A percentile compares a stretch with the other conserved stretches of the same genome.
Conservation (phyloP, 495 filamentous ascomycete genomes). For the Xylaria venustula region DNA sequence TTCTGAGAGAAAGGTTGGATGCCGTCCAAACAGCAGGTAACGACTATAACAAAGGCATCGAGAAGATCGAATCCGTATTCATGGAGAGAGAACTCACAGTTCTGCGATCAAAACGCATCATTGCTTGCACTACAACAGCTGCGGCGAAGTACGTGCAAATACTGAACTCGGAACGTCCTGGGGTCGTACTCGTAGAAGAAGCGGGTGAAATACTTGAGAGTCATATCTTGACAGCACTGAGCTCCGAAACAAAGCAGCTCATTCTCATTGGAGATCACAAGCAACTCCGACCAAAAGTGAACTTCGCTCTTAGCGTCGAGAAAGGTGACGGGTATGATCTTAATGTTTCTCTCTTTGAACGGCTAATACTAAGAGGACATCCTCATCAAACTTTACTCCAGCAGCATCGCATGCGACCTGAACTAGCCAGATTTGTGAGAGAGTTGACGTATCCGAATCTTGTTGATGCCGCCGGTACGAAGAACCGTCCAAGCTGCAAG, state of each 20-base stretch:
- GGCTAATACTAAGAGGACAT: slow-evolving; percentile 54
- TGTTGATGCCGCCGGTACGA: slow-evolving; percentile 53
- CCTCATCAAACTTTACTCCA: slow-evolving; percentile 53
- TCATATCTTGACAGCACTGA: slow-evolving; percentile 61
- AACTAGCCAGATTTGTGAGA: slow-evolving; percentile 60
- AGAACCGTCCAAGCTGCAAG: slow-evolving; percentile 44
- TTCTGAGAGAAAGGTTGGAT: slow-evolving; percentile 48
- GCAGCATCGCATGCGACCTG: slow-evolving; percentile 68
- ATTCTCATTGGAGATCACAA: slow-evolving; percentile 73
- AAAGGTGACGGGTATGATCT: slow-evolving; percentile 65
- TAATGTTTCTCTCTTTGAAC: slow-evolving; percentile 68
- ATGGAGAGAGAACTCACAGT: slow-evolving; percentile 43
- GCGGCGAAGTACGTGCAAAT: slow-evolving; percentile 59
- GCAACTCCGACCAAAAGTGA: slow-evolving; percentile 69
- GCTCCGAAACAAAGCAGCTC: slow-evolving; percentile 57
- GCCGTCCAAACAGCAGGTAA: slow-evolving; percentile 33
- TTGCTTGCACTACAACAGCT: slow-evolving; percentile 71
- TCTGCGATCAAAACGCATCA: slow-evolving; percentile 55
- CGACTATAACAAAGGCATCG: slow-evolving; percentile 41
- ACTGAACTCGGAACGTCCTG: slow-evolving; percentile 46
- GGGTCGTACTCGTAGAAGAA: slow-evolving; percentile 68
- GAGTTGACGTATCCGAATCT: slow-evolving; percentile 62
- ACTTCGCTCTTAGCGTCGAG: slow-evolving; percentile 60
- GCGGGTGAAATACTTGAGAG: slow-evolving; percentile 74
- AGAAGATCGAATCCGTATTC: slow-evolving; percentile 35